Percentiles rank a stretch among this genome's conserved stretches.
These are phyloP conservation scores for Pleoardoris graminearum DNA, from an alignment of 2,329 filamentous ascomycete genomes.

Conservation along the genomic window DNA sequence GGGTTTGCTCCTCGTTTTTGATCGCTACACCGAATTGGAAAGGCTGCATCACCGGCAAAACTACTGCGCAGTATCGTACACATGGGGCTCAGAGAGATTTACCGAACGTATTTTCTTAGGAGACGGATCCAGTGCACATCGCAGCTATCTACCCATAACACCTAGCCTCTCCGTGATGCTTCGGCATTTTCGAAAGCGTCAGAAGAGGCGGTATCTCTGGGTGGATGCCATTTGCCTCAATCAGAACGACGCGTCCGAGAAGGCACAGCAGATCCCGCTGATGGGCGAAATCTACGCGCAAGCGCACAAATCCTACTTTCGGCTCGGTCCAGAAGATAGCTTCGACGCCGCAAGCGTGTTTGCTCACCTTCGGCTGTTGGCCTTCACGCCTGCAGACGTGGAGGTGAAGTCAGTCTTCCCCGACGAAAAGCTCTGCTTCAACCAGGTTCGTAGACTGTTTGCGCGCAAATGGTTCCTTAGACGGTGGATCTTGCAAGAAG, in stretches of 20 bases:
- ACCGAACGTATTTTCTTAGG: neutral
- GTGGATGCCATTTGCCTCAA: neutral
- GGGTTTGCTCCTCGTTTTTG: neutral
- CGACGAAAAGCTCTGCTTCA: neutral
- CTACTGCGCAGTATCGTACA: neutral
- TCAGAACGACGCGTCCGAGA: neutral
- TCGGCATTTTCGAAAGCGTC: neutral
- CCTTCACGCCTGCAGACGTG: neutral
- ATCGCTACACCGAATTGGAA: neutral
- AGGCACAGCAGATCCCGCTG: neutral
- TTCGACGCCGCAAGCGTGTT: neutral
- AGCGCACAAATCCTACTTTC: neutral
- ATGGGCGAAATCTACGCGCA: constrained; percentile 2
- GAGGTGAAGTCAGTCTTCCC: too few species aligned
- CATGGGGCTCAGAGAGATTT: neutral
- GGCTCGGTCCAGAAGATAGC: neutral
- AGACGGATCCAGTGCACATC: neutral
- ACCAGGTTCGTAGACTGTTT: neutral
- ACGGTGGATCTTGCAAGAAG: constrained; percentile 3
- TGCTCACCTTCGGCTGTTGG: neutral
- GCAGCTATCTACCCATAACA: neutral
- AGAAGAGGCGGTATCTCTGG: neutral
- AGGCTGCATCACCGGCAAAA: neutral
- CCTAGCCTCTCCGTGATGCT: neutral
- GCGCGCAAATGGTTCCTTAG: neutral